These are phyloP conservation scores for Podaxis mareebaensis DNA, from an alignment of 768 basidiomycete species.

Conservation along the genomic window DNA sequence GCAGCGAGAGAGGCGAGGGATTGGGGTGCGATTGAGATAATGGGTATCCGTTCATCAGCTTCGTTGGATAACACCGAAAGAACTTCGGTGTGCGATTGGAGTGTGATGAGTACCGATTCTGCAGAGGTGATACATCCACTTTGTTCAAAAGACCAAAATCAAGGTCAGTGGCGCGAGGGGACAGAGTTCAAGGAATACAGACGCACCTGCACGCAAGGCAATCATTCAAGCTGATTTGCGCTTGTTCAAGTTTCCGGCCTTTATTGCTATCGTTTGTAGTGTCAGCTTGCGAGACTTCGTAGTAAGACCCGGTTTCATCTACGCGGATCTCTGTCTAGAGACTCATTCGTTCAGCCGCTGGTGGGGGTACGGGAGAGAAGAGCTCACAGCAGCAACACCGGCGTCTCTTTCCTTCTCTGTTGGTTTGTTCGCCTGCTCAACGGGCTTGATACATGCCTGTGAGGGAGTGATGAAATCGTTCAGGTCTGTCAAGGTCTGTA, in stretches of 20 bases:
- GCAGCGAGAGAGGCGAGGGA: slow-evolving; percentile 21
- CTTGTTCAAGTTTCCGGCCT: slow-evolving; percentile 78
- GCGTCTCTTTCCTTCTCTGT: slow-evolving; percentile 28
- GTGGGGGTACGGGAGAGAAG: not conserved
- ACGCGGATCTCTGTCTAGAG: slow-evolving; percentile 90
- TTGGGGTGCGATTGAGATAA: slow-evolving; percentile 68
- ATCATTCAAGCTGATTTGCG: slow-evolving; percentile 95
- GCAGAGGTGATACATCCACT: slow-evolving; percentile 99
- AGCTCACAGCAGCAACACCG: slow-evolving; percentile 38
- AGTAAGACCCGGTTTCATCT: slow-evolving; percentile 83
- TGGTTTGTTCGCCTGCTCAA: slow-evolving; percentile 46
- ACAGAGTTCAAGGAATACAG: not conserved
- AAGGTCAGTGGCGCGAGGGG: not conserved
- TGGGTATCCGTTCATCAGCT: slow-evolving; percentile 49
- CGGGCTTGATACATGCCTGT: slow-evolving; percentile 97
- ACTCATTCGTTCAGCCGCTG: not conserved
- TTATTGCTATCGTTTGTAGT: not conserved
- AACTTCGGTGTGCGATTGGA: slow-evolving; percentile 94
- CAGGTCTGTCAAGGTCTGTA: slow-evolving; percentile 85
- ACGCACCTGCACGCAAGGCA: slow-evolving; percentile 96
- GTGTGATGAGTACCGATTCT: slow-evolving; percentile 93
- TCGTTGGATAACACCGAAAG: slow-evolving; percentile 73
- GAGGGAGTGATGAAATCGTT: slow-evolving; percentile 98
- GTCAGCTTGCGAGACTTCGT: slow-evolving; percentile 58
- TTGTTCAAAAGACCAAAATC: not conserved